phyloP scores from a whole-genome alignment of 768 basidiomycete species.

The Amylocystis lapponica region DNA sequence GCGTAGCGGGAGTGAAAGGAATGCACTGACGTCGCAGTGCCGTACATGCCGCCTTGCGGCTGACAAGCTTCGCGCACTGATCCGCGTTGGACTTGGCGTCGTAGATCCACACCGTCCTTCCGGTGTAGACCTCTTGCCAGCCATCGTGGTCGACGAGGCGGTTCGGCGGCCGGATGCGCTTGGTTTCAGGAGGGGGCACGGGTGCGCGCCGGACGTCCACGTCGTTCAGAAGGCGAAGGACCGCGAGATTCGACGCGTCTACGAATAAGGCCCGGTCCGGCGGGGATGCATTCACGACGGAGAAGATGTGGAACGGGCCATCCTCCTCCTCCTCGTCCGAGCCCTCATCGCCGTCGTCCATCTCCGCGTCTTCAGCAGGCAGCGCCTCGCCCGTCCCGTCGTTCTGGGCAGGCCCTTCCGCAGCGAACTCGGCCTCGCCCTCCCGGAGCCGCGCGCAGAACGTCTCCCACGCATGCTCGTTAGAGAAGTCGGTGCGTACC shows the following conservation, averaged over 20 bases:
- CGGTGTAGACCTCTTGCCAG: slow-evolving; percentile 70
- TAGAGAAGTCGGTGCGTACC: slow-evolving; percentile 67
- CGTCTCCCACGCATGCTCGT: slow-evolving; percentile 58
- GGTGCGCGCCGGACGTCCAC: slow-evolving; percentile 59
- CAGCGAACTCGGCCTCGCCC: slow-evolving; percentile 52
- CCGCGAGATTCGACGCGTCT: slow-evolving; percentile 57
- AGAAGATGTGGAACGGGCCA: slow-evolving; percentile 33
- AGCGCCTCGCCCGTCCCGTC: slow-evolving; percentile 17
- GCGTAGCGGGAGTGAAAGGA: not conserved
- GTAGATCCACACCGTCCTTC: slow-evolving; percentile 71
- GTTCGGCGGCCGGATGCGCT: slow-evolving; percentile 44
- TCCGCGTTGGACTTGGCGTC: slow-evolving; percentile 61
- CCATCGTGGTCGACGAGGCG: slow-evolving; percentile 56
- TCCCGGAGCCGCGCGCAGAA: slow-evolving; percentile 47
- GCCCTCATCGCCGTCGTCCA: slow-evolving; percentile 30
- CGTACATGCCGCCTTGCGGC: slow-evolving; percentile 52
- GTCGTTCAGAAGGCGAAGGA: slow-evolving; percentile 67
- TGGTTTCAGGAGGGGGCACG: slow-evolving; percentile 35
- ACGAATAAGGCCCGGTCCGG: slow-evolving; percentile 37
- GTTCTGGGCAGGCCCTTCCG: slow-evolving; percentile 16
- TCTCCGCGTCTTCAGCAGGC: slow-evolving; percentile 15
- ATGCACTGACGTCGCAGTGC: slow-evolving; percentile 66
- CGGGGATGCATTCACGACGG: slow-evolving; percentile 43
- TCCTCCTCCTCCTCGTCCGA: slow-evolving; percentile 22
- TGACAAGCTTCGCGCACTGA: slow-evolving; percentile 62